These are phyloP conservation scores for Pleurozium schreberi DNA, from an alignment of 225 moss, liverwort and hornwort genomes.

Conservation along the genomic window DNA sequence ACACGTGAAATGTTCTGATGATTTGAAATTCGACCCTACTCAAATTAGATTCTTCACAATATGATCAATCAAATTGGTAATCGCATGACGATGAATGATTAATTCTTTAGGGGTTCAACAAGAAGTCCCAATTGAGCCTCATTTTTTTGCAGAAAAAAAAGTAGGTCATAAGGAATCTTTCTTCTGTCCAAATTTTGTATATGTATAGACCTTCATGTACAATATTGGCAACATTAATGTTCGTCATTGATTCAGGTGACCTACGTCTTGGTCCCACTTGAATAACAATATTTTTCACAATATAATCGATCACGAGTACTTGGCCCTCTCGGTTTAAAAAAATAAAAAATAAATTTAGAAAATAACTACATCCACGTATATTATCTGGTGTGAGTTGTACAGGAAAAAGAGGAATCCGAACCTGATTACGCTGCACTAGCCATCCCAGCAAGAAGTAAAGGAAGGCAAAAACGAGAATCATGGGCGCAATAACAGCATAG, in stretches of 20 bases:
- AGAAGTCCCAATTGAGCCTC: not conserved
- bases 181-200: not conserved
- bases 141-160: not conserved
- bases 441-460: slow-evolving; percentile 77
- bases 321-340: no score
- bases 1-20: not conserved
- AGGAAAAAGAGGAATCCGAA: not conserved
- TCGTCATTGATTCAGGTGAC: not conserved
- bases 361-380: not conserved
- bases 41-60: not conserved
- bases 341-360: no score
- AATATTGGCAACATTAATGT: not conserved
- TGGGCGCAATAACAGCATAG: slow-evolving; percentile 76
- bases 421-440: slow-evolving; percentile 88
- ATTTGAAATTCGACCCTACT: not conserved
- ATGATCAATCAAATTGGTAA: not conserved
- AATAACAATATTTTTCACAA: not conserved
- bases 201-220: not conserved
- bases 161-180: not conserved
- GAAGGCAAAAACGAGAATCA: slow-evolving; percentile 60
- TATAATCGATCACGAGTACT: not conserved
- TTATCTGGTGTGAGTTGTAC: not conserved
- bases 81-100: not conserved
- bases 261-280: not conserved
- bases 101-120: not conserved